Percentiles rank a stretch among this genome's conserved stretches.
Evolutionary conservation across 805 yeast species (phyloP).

Genomic region (Diddensiella caesifluorescens): DNA sequence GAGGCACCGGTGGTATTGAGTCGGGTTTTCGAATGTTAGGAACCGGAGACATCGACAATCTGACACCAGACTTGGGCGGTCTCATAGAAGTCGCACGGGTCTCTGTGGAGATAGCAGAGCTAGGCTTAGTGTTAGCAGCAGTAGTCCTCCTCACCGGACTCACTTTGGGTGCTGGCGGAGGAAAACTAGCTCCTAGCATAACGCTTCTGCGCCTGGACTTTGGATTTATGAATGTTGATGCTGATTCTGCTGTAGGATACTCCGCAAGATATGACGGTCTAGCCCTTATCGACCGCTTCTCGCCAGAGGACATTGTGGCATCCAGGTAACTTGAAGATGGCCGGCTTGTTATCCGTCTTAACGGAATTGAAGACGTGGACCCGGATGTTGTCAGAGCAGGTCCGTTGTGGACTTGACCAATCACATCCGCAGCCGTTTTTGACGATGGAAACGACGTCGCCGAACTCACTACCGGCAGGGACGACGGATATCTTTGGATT

Average conservation of each 20-base stretch:
- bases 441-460: constrained; percentile 1
- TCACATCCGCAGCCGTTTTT: constrained; percentile 9
- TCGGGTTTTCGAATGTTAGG: background rate
- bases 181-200: background rate
- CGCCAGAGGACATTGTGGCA: background rate
- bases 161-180: background rate
- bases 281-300: background rate
- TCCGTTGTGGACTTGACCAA: constrained; percentile 3
- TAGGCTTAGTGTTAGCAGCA: background rate
- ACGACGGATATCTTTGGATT: constrained; percentile 15
- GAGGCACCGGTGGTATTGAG: constrained; percentile 22
- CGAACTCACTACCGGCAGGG: constrained; percentile 16
- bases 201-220: constrained; percentile 15
- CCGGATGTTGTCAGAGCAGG: background rate
- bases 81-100: too few species aligned
- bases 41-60: constrained; percentile 1
- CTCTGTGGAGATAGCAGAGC: too few species aligned
- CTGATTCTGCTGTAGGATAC: background rate
- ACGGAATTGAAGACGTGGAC: constrained; percentile 12
- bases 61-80: background rate
- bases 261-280: constrained; percentile 2
- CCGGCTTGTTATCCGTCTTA: constrained; percentile 6
- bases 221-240: constrained; percentile 14
- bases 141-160: too few species aligned
- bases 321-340: background rate